Evolutionary conservation across 768 basidiomycete species (phyloP).

Genomic region (Pleurotus sapidus): DNA sequence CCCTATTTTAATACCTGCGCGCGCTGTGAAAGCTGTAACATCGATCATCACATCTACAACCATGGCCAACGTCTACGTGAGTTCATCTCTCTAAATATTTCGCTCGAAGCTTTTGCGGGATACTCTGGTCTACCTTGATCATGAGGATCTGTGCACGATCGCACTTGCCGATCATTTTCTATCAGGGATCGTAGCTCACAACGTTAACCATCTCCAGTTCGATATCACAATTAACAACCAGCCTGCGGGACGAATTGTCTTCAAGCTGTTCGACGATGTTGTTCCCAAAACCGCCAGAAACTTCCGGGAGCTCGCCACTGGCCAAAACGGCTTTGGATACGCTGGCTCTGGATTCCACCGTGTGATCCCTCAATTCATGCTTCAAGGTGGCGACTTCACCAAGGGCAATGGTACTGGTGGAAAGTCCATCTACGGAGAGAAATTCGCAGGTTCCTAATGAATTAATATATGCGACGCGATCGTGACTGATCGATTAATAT

Average conservation of each 20-base stretch:
- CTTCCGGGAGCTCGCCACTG: conserved; percentile 88
- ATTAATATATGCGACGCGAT: neutral
- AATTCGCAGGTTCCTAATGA: conserved; percentile 51
- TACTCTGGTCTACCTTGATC: neutral
- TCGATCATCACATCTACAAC: conserved; percentile 7
- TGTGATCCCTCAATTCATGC: conserved; percentile 82
- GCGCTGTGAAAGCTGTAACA: neutral
- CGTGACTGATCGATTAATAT: neutral
- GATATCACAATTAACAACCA: conserved; percentile 51
- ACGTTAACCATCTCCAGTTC: conserved; percentile 44
- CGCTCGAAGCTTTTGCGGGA: neutral
- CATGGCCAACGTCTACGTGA: conserved; percentile 40
- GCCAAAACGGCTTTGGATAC: conserved; percentile 75
- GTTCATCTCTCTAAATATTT: conserved; percentile 11
- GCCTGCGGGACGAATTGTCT: conserved; percentile 58
- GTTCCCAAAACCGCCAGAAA: conserved; percentile 76
- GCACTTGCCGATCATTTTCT: neutral
- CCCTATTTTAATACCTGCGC: neutral
- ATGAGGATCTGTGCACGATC: neutral
- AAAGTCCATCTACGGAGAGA: conserved; percentile 73
- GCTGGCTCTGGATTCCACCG: conserved; percentile 70
- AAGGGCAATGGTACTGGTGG: conserved; percentile 69
- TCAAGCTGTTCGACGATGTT: conserved; percentile 82
- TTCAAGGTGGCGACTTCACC: conserved; percentile 91
- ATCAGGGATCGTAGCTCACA: neutral